phyloP scores from a whole-genome alignment of 164 flowering plant genomes.

The Nelumbo lutea region DNA sequence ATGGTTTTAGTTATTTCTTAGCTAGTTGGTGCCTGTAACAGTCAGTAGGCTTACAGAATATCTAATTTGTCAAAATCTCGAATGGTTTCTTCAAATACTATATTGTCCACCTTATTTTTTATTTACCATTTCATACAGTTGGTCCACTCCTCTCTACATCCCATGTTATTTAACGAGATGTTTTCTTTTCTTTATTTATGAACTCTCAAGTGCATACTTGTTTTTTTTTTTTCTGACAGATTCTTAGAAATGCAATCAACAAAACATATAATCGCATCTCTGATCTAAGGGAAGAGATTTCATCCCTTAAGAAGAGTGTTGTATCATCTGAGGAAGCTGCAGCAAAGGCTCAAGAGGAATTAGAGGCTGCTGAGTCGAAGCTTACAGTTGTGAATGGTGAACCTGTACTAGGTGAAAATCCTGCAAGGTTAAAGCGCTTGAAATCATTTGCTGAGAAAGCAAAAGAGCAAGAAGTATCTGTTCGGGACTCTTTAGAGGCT shows the following conservation, averaged over 20 bases:
- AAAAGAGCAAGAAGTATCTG: conserved; percentile 60
- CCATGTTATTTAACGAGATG: background rate
- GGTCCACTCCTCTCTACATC: too few species aligned
- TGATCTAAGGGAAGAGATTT: conserved; percentile 86
- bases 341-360: conserved; percentile 57
- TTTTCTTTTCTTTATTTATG: background rate
- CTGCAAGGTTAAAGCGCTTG: conserved; percentile 75
- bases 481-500: conserved; percentile 74
- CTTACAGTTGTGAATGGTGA: conserved; percentile 86
- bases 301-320: conserved; percentile 50
- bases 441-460: conserved; percentile 57
- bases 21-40: too few species aligned
- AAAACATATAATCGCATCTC: conserved; percentile 85
- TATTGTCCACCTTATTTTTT: too few species aligned
- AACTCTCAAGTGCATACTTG: background rate
- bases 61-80: too few species aligned
- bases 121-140: too few species aligned
- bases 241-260: conserved; percentile 78
- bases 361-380: conserved; percentile 73
- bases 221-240: conserved; percentile 31
- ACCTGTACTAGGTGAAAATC: conserved; percentile 84
- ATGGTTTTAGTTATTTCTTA: too few species aligned
- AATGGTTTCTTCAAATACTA: too few species aligned
- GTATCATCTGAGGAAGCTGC: conserved; percentile 55
- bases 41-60: too few species aligned